phyloP scores from a whole-genome alignment of 805 yeast genomes.

The Cyberlindnera euphorbiae region DNA sequence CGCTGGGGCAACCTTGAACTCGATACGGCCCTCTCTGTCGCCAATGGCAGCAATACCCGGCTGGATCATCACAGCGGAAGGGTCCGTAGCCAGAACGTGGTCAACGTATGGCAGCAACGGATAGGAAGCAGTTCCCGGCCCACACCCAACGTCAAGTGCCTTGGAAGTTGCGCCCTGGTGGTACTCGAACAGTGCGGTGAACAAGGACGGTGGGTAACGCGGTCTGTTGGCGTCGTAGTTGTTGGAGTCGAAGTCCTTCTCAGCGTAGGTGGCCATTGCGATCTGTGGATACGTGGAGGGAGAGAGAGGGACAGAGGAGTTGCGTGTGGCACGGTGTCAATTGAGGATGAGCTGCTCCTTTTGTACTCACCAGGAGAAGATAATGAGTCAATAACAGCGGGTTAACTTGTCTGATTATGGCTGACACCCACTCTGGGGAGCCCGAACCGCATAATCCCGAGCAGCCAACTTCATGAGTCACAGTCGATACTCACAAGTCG shows the following conservation, averaged over 20 bases:
- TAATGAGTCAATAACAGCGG: too few species aligned
- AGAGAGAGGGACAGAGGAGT: too few species aligned
- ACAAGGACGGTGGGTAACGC: constrained; percentile 52
- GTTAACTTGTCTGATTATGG: too few species aligned
- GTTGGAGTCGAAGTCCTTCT: constrained; percentile 41
- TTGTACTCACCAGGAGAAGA: too few species aligned
- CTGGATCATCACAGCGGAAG: constrained; percentile 47
- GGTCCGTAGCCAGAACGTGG: constrained; percentile 52
- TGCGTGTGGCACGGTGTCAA: too few species aligned
- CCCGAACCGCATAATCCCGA: too few species aligned
- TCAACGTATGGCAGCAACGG: constrained; percentile 41
- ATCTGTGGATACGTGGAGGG: background rate
- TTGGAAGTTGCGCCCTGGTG: constrained; percentile 31
- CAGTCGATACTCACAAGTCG: too few species aligned
- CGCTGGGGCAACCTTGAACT: constrained; percentile 20
- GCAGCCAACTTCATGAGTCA: too few species aligned
- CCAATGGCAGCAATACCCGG: constrained; percentile 30
- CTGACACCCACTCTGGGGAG: too few species aligned
- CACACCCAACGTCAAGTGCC: constrained; percentile 65
- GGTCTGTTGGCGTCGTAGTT: constrained; percentile 55
- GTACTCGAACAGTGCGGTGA: constrained; percentile 35
- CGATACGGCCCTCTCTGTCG: constrained; percentile 19
- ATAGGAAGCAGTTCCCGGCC: constrained; percentile 63
- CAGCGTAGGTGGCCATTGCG: constrained; percentile 52
- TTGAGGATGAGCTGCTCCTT: too few species aligned